These are phyloP conservation scores for Trichoderma orchidacearum DNA, from an alignment of 495 filamentous ascomycete genomes.

Conservation along the genomic window DNA sequence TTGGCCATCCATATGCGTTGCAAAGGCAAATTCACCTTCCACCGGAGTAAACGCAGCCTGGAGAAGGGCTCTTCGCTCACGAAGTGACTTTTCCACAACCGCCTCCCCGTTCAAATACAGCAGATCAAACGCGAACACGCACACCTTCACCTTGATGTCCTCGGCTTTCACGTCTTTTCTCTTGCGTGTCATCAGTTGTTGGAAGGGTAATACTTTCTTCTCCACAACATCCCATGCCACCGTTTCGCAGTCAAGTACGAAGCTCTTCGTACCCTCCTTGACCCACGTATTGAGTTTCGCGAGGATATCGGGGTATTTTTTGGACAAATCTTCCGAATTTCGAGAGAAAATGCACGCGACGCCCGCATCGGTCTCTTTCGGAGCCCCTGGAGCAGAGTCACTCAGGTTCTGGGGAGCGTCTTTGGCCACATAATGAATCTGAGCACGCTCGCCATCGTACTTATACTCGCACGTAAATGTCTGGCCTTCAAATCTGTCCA, in stretches of 20 bases:
- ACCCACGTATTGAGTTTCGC: conserved; percentile 80
- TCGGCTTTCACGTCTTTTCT: conserved; percentile 95
- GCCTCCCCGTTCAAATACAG: conserved; percentile 90
- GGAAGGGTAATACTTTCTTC: conserved; percentile 93
- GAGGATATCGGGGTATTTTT: conserved; percentile 94
- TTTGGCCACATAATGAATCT: conserved; percentile 92
- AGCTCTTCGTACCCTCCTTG: conserved; percentile 76
- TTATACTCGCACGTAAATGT: conserved; percentile 98
- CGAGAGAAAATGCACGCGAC: conserved; percentile 87
- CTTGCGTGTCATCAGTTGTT: conserved; percentile 95
- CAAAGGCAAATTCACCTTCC: conserved; percentile 87
- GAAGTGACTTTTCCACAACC: conserved; percentile 72
- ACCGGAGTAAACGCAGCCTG: conserved; percentile 56
- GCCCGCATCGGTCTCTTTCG: conserved; percentile 42
- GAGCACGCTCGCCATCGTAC: conserved; percentile 92
- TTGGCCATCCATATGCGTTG: conserved; percentile 73
- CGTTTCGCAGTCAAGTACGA: conserved; percentile 94
- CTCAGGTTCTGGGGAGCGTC: conserved; percentile 49
- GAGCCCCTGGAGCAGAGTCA: conserved; percentile 34
- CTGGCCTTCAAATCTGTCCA: conserved; percentile 91
- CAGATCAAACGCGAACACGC: conserved; percentile 93
- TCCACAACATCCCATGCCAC: conserved; percentile 91
- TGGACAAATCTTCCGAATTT: conserved; percentile 90
- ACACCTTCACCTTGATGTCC: conserved; percentile 94
- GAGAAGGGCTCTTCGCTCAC: conserved; percentile 70